Conservation (phyloP, 2,329 filamentous ascomycete species). For the Arthrobotrys sphaeroides region DNA sequence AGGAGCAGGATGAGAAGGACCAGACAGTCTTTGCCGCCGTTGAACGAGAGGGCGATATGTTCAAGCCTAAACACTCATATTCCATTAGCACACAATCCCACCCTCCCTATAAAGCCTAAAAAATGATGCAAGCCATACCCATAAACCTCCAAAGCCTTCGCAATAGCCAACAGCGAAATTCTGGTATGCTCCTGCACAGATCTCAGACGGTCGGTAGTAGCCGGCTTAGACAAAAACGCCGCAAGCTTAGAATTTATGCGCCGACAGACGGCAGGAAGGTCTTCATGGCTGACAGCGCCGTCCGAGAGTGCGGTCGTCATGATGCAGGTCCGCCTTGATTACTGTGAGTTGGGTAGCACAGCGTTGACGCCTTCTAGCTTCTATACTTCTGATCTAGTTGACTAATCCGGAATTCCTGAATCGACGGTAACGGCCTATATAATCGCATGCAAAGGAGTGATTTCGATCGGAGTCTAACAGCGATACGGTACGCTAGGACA, state of each 20-base stretch:
- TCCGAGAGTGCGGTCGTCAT: slow-evolving; percentile 36
- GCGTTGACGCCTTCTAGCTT: too few species aligned
- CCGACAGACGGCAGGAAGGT: slow-evolving; percentile 62
- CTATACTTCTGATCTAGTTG: too few species aligned
- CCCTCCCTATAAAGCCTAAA: too few species aligned
- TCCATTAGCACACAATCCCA: neutral
- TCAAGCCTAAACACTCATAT: slow-evolving; percentile 67
- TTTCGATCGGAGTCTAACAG: neutral
- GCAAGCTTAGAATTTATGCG: slow-evolving; percentile 70
- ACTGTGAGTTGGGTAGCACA: too few species aligned
- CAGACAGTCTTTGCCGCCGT: slow-evolving; percentile 97
- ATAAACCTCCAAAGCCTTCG: slow-evolving; percentile 78
- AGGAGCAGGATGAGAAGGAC: slow-evolving; percentile 90
- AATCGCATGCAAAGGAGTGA: neutral
- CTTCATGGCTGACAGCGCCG: slow-evolving; percentile 13
- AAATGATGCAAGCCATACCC: slow-evolving; percentile 65
- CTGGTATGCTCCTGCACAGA: slow-evolving; percentile 78
- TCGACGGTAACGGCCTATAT: neutral
- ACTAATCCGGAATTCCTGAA: neutral
- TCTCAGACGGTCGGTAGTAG: slow-evolving; percentile 67
- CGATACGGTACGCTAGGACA: neutral
- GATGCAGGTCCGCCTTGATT: too few species aligned
- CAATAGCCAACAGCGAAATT: slow-evolving; percentile 76
- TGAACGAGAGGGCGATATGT: slow-evolving; percentile 90
- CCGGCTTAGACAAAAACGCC: slow-evolving; percentile 71